phyloP scores from a whole-genome alignment of 2,329 filamentous ascomycete genomes.

The Cercospora zeae-maydis region DNA sequence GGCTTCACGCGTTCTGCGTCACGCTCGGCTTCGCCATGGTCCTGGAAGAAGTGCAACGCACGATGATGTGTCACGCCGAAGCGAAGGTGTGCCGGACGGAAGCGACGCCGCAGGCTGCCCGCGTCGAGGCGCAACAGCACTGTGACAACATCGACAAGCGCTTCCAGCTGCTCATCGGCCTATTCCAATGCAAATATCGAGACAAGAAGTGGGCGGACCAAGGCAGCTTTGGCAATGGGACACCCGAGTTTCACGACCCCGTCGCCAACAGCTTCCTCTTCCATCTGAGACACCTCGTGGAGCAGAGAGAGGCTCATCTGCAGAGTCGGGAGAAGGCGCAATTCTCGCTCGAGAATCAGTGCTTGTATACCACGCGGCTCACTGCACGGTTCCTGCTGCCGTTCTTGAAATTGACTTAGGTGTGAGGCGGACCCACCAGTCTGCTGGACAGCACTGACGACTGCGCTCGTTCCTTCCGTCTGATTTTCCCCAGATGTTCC shows the following conservation, averaged over 20 bases:
- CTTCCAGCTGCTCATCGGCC: conserved; percentile 44
- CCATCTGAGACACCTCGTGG: conserved; percentile 39
- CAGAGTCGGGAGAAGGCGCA: conserved; percentile 37
- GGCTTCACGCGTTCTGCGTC: conserved; percentile 46
- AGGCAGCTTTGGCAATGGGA: conserved; percentile 40
- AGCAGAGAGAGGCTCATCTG: conserved; percentile 43
- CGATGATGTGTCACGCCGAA: conserved; percentile 43
- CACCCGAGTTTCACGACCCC: conserved; percentile 38
- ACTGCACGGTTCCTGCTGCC: conserved; percentile 44
- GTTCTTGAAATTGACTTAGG: conserved; percentile 28
- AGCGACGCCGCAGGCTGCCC: conserved; percentile 10
- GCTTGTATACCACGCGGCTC: conserved; percentile 42
- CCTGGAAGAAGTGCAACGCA: conserved; percentile 48
- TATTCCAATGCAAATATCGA: conserved; percentile 50
- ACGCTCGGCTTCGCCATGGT: conserved; percentile 49
- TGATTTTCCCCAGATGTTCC: too few species aligned
- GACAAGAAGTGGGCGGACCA: conserved; percentile 38
- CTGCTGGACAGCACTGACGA: too few species aligned
- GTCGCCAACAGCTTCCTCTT: conserved; percentile 38
- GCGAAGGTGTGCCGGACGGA: conserved; percentile 37
- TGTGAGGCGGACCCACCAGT: neutral
- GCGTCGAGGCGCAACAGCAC: conserved; percentile 36
- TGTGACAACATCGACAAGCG: conserved; percentile 46
- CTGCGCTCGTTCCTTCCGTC: neutral
- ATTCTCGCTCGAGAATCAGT: conserved; percentile 40